Evolutionary conservation across 495 filamentous ascomycete species (phyloP), one percentile per base, ranked within the genome.

Genomic region (Penicillium ucsense): DNA sequence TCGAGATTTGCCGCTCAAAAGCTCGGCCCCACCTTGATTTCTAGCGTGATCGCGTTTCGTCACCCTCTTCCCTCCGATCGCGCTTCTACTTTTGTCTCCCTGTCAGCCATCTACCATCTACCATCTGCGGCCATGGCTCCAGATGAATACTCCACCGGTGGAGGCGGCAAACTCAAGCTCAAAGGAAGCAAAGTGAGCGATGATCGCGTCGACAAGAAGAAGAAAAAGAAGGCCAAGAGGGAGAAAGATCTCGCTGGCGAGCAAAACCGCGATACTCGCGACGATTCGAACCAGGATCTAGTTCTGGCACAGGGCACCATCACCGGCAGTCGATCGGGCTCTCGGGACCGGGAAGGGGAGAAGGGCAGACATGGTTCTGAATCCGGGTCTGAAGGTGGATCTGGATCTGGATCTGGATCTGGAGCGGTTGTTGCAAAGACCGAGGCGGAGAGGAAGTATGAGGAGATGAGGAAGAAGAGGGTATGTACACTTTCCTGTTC

Each of bases 391-490:
- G 20, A 20, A 20, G 20, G 20, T 20, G 20, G 20, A 20, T 20
- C 20, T 20, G 1, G 53, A 3, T 37, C 12, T n/a, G n/a, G n/a
- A n/a, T n/a, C n/a, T 35, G 58, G 53, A 3, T 37, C 12, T 35
- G 39, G 41, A 27, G 51, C 55, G 33, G 63, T 20, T 20, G 20
- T 20, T 20, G 20, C 56, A 43, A 98, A 95, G 74, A 97, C 92
- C 0, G 90, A 94, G 56, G 80, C 89, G 29, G 90, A 98, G 70
- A 70, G 74, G 55, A 75, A 81, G 35, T 77, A 91, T 60, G 84
- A 91, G 52, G 90, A 97, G 70, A 68, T 77, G 54, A 78, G 83
- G 61, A 73, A 80, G 55, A 91, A 85, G 67, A 76, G 87, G 74
- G 86, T 91, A 79, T 44, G 82, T 74, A 27, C n/a, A 33, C 29